phyloP scores from a whole-genome alignment of 2,329 filamentous ascomycete species.

The Rosellinia necatrix region DNA sequence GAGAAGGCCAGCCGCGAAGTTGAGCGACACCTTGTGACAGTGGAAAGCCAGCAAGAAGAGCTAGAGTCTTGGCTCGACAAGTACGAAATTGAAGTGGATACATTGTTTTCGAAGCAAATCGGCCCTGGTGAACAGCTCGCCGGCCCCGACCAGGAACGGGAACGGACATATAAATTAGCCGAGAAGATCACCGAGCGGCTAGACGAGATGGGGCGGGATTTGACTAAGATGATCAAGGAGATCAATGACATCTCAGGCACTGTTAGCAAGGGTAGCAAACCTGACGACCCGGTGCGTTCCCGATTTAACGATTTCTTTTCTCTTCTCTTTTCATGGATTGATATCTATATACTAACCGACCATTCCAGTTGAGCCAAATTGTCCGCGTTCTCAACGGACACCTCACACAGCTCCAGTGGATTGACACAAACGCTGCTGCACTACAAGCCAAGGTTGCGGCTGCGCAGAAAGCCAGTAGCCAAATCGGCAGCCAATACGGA shows the following conservation, averaged over 20 bases:
- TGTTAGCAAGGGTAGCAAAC: slow-evolving; percentile 85
- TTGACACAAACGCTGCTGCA: slow-evolving; percentile 81
- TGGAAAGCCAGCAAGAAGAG: slow-evolving; percentile 93
- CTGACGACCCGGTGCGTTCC: slow-evolving; percentile 78
- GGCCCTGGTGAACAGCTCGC: slow-evolving; percentile 76
- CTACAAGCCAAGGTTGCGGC: slow-evolving; percentile 81
- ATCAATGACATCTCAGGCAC: slow-evolving; percentile 93
- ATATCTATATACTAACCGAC: slow-evolving; percentile 30
- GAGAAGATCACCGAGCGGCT: slow-evolving; percentile 90
- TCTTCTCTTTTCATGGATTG: not conserved
- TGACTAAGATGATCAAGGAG: slow-evolving; percentile 96
- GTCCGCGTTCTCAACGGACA: slow-evolving; percentile 94
- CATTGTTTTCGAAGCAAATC: slow-evolving; percentile 80
- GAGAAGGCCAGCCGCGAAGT: slow-evolving; percentile 92
- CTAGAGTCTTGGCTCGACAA: slow-evolving; percentile 84
- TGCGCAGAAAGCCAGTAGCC: slow-evolving; percentile 78
- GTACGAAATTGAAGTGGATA: slow-evolving; percentile 90
- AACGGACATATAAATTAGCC: slow-evolving; percentile 93
- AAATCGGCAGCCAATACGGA: slow-evolving; percentile 60
- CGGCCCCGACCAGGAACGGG: slow-evolving; percentile 92
- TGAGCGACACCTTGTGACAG: slow-evolving; percentile 84
- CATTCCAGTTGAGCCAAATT: slow-evolving; percentile 80
- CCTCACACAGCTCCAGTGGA: slow-evolving; percentile 88
- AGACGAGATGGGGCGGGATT: slow-evolving; percentile 90
- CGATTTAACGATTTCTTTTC: no score